These are phyloP conservation scores for Rosa chinensis DNA, from an alignment of 306 rosid species.

Conservation along the genomic window DNA sequence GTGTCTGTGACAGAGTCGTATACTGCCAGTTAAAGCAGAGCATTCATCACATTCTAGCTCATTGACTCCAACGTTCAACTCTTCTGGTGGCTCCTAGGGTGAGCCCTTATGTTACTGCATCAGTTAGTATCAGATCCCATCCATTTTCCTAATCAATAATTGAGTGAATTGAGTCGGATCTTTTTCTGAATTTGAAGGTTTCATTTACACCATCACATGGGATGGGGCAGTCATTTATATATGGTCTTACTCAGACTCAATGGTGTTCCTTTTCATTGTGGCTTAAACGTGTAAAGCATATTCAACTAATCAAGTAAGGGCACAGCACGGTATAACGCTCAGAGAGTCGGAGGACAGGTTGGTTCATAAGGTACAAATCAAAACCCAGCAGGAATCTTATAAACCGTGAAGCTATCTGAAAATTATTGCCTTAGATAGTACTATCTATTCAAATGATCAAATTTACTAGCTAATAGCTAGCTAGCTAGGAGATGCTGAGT, in stretches of 20 bases:
- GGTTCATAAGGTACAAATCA: background rate
- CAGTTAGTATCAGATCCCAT: background rate
- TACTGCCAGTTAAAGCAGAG: background rate
- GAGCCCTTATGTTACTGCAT: background rate
- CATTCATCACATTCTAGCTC: slow-evolving; percentile 8
- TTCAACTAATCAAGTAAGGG: background rate
- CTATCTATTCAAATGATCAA: background rate
- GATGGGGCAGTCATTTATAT: background rate
- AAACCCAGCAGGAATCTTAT: slow-evolving; percentile 3
- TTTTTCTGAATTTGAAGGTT: background rate
- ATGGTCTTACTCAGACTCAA: background rate
- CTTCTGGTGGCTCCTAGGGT: background rate
- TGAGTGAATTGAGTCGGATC: background rate
- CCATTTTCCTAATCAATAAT: slow-evolving; percentile 5
- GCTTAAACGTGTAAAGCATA: background rate
- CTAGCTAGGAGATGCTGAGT: slow-evolving; percentile 8
- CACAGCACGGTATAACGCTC: background rate
- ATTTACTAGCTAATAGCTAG: background rate
- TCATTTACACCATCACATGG: slow-evolving; percentile 7
- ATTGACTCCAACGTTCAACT: background rate
- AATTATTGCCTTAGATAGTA: slow-evolving; percentile 5
- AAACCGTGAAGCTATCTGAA: background rate
- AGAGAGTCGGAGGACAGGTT: background rate
- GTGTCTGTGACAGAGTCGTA: background rate
- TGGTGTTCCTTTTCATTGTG: background rate